phyloP scores from a whole-genome alignment of 2,329 filamentous ascomycete species.

The Xylaria arbuscula region DNA sequence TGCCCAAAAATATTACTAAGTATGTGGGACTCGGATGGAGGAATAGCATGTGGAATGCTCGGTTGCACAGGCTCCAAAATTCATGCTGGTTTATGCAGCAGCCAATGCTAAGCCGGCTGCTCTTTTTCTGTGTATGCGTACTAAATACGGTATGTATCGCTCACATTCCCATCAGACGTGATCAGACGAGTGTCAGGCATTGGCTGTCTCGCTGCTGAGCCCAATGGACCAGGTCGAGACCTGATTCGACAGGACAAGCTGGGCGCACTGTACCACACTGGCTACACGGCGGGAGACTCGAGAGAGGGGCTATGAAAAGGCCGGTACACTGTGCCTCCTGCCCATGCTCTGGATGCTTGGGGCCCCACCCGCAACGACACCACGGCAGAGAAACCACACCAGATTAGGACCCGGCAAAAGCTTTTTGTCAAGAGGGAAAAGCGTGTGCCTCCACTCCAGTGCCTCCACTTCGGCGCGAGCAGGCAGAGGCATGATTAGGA shows the following conservation, averaged over 20 bases:
- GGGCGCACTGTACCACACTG: conserved; percentile 39
- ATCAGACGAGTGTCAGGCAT: conserved; percentile 43
- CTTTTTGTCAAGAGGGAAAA: conserved; percentile 29
- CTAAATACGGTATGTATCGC: conserved; percentile 25
- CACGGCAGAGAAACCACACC: conserved; percentile 39
- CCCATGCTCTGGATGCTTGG: conserved; percentile 25
- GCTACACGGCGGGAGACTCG: conserved; percentile 41
- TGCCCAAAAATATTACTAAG: conserved; percentile 23
- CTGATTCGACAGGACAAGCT: conserved; percentile 31
- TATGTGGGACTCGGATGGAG: conserved; percentile 30
- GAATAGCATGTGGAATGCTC: conserved; percentile 35
- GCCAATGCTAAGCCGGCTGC: conserved; percentile 36
- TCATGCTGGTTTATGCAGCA: conserved; percentile 42
- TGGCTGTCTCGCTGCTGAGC: conserved; percentile 44
- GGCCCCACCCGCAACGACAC: conserved; percentile 42
- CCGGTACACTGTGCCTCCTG: conserved; percentile 40
- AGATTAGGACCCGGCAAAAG: conserved; percentile 41
- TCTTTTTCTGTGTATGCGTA: background rate
- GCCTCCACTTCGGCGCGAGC: conserved; percentile 16
- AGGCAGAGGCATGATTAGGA: conserved; percentile 30
- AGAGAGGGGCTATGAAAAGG: conserved; percentile 28
- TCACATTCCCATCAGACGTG: conserved; percentile 41
- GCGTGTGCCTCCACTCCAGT: conserved; percentile 17
- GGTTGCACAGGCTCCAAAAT: conserved; percentile 29
- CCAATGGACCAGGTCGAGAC: conserved; percentile 34